Evolutionary conservation across 2,329 filamentous ascomycete species (phyloP), one percentile per base, ranked within the genome.

Genomic region (Aspergillus hiratsukae): DNA sequence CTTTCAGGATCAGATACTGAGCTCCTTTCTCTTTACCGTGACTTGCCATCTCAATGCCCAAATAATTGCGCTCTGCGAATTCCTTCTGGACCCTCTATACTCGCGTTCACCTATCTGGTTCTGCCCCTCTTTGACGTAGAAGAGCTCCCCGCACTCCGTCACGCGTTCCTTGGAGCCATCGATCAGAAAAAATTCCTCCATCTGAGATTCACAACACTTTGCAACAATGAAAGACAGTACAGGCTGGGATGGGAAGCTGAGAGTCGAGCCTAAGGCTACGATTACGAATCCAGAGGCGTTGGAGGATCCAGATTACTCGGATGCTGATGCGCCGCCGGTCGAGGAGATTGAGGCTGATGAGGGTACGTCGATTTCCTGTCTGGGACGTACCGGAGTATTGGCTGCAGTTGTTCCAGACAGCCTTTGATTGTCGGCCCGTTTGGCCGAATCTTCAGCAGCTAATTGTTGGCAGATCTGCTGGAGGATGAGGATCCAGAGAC

Each of bases 221-320:
- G 43, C 56, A 52, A 67, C 49, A 35, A 75, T 75, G 74, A 76
- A 74, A 58, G 74, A 74, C 61, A 74, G 70, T 57, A 73, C 73
- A 62, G 76, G 76, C 52, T 78, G 75, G 76, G 76, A 78, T 61
- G 76, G 76, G 29, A 79, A 79, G 61, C 61, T 78, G 57, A 66
- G 76, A 45, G 76, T 96, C 51, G 86, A 89, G 59, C 86, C 86
- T 66, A 87, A 83, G 69, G 81, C 86, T 2, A 78, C 84, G 31
- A 77, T 95, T 49, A 79, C 83, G 25, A 95, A 96, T 67, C 88
- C 90, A 2, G 90, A 94, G 68, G 90, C 89, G 9, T 75, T 96
- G 52, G 89, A 88, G 46, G 91, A 97, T 66, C 85, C 89, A 0
- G 91, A 96, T 53, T 91, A 93, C 69, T 94, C 90, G 17, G 91